These are phyloP conservation scores for Climacium dendroides DNA, from an alignment of 225 moss, liverwort and hornwort species.

Conservation along the genomic window DNA sequence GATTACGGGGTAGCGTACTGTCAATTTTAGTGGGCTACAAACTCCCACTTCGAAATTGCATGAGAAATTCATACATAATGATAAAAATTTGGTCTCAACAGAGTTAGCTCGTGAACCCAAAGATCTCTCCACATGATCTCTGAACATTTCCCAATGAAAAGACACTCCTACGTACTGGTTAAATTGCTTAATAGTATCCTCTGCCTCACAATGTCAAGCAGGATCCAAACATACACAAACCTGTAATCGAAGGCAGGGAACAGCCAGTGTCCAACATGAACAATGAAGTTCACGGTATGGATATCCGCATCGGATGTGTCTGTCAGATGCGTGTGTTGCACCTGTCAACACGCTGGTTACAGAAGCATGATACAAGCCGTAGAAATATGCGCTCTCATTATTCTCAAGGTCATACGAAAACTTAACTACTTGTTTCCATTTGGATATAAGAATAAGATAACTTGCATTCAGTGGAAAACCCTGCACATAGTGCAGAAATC, in stretches of 20 bases:
- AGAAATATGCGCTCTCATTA: neutral
- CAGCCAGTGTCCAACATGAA: slow-evolving; percentile 47
- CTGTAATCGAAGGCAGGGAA: slow-evolving; percentile 64
- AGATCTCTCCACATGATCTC: neutral
- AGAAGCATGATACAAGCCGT: neutral
- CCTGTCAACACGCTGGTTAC: slow-evolving; percentile 28
- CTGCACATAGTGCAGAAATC: neutral
- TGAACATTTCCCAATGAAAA: neutral
- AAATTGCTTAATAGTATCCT: neutral
- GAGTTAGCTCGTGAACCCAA: neutral
- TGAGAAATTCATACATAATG: neutral
- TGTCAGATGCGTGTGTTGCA: slow-evolving; percentile 70
- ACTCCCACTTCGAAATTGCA: neutral
- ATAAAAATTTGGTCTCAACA: neutral
- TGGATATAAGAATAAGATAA: neutral
- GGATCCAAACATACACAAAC: slow-evolving; percentile 1
- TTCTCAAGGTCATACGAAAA: neutral
- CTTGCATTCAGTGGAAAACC: neutral
- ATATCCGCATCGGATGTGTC: slow-evolving; percentile 71
- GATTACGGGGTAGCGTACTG: neutral
- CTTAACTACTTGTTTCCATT: neutral
- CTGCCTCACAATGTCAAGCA: neutral
- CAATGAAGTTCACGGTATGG: slow-evolving; percentile 46
- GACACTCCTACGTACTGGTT: neutral
- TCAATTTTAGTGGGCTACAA: neutral